Conservation (phyloP, 257 asterid genomes). For the Nicotiana knightiana region DNA sequence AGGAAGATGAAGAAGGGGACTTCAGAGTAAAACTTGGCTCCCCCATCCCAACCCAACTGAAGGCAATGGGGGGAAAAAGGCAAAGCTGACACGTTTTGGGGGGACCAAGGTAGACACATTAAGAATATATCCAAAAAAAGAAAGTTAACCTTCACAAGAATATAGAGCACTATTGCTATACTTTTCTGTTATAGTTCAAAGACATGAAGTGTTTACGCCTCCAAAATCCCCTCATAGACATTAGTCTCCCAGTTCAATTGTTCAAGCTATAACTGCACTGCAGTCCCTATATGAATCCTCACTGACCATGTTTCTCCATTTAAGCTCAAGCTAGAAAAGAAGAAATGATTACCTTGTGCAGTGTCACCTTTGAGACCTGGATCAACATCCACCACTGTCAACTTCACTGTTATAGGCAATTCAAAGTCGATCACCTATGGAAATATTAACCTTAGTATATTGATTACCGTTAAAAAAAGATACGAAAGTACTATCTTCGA, state of each 20-base stretch:
- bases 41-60: not conserved
- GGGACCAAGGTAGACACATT: not conserved
- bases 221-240: not conserved
- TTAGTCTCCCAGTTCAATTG: not conserved
- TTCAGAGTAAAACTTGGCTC: not conserved
- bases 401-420: conserved; percentile 86
- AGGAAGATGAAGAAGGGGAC: not conserved
- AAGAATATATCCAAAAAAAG: not conserved
- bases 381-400: conserved; percentile 77
- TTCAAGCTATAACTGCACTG: not conserved
- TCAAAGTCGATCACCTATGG: conserved; percentile 89
- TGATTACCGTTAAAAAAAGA: not conserved
- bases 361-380: conserved; percentile 99
- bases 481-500: not conserved
- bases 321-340: not conserved
- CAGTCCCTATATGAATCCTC: too few species aligned
- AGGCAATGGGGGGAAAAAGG: not conserved
- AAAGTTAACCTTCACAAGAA: not conserved
- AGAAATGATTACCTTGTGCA: conserved; percentile 66
- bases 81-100: not conserved
- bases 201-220: not conserved
- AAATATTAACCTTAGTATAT: conserved; percentile 14
- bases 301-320: too few species aligned
- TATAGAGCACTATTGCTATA: not conserved
- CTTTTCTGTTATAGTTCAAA: not conserved